These are phyloP conservation scores for Fusarium agapanthi DNA, from an alignment of 2,329 filamentous ascomycete genomes.

Conservation along the genomic window DNA sequence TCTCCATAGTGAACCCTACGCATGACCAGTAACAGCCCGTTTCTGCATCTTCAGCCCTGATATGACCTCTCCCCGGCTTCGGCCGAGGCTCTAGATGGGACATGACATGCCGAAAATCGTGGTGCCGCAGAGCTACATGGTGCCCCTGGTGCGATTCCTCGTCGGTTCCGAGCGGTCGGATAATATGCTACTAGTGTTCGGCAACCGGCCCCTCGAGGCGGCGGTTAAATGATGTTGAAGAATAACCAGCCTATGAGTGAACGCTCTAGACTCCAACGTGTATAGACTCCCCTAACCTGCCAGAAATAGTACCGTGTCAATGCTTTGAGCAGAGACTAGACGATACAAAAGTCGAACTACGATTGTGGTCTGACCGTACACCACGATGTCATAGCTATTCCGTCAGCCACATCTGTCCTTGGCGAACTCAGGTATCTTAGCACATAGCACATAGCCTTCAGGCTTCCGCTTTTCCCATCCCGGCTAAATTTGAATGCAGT, in stretches of 20 bases:
- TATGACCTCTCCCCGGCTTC: neutral
- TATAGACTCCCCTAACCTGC: neutral
- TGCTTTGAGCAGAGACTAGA: neutral
- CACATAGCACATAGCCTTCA: too few relatives aligned
- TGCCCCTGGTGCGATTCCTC: neutral
- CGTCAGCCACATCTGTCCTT: conserved; percentile 1
- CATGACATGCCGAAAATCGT: neutral
- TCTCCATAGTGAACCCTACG: neutral
- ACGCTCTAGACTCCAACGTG: neutral
- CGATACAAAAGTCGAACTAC: conserved; percentile 8
- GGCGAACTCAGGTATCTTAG: neutral
- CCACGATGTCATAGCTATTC: neutral
- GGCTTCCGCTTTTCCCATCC: neutral
- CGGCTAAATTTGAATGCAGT: conserved; percentile 19
- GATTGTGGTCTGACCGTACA: conserved; percentile 16
- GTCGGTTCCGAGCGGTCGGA: conserved; percentile 12
- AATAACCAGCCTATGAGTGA: conserved; percentile 4
- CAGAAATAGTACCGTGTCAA: neutral
- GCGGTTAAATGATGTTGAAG: conserved; percentile 5
- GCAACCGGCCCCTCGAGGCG: neutral
- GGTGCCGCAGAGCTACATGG: neutral
- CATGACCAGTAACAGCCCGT: conserved; percentile 20
- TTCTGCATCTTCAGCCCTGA: neutral
- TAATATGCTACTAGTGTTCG: conserved; percentile 1
- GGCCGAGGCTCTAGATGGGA: neutral